A percentile compares a stretch with the other conserved stretches of the same genome.
phyloP scores from a whole-genome alignment of 2,329 filamentous ascomycete species.

The Colletotrichum lini region DNA sequence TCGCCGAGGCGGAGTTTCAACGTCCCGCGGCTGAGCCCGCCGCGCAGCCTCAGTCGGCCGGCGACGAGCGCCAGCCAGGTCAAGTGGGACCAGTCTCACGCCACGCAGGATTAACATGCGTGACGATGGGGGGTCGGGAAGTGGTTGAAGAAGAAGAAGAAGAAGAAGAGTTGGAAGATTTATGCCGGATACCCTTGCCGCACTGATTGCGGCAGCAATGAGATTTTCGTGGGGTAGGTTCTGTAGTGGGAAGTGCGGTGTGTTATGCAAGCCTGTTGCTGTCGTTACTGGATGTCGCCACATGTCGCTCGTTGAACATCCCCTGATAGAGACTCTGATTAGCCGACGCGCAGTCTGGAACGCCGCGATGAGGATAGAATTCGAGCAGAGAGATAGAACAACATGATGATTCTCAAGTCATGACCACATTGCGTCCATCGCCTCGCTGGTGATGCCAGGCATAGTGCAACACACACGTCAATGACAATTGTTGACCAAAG shows the following conservation, averaged over 20 bases:
- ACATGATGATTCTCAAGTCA: not conserved
- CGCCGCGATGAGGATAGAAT: not conserved
- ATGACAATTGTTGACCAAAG: too few relatives aligned
- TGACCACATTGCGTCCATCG: not conserved
- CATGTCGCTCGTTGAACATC: not conserved
- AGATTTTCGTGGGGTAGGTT: not conserved
- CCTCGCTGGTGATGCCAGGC: too few relatives aligned
- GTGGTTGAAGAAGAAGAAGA: too few relatives aligned
- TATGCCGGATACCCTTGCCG: not conserved
- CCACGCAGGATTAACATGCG: not conserved
- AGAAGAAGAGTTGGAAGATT: not conserved
- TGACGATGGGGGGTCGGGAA: not conserved
- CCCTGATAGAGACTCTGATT: not conserved
- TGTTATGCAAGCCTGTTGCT: not conserved
- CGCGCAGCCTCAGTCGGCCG: constrained; percentile 22
- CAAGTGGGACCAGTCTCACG: constrained; percentile 21
- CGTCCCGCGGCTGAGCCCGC: not conserved
- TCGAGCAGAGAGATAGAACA: not conserved
- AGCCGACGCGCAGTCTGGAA: constrained; percentile 6
- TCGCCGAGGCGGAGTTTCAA: constrained; percentile 27
- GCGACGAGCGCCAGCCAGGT: constrained; percentile 19
- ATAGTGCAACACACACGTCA: not conserved
- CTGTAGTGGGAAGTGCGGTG: not conserved
- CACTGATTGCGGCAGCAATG: not conserved
- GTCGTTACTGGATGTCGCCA: not conserved